Conservation (phyloP, 352 stramenopile genomes). For the Phytophthora fragariae region DNA sequence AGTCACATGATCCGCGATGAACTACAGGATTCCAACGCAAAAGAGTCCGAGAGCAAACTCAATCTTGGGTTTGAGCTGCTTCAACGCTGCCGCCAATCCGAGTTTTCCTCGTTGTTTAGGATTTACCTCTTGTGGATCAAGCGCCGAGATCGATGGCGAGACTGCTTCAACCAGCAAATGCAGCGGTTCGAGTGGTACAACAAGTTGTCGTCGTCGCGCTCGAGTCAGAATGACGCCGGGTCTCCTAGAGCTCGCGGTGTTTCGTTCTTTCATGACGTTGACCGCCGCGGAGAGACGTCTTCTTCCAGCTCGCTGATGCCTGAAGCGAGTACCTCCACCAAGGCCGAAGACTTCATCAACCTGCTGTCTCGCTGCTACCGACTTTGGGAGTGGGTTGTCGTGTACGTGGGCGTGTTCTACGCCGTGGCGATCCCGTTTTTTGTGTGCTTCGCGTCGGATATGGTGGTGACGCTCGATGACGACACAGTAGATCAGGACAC, state of each 20-base stretch:
- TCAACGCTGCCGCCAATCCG: constrained; percentile 56
- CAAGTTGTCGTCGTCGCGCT: constrained; percentile 16
- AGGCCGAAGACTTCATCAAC: constrained; percentile 64
- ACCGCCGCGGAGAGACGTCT: neutral
- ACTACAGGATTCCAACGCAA: constrained; percentile 66
- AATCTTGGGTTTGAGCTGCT: constrained; percentile 65
- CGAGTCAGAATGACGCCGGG: neutral
- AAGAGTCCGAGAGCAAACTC: constrained; percentile 64
- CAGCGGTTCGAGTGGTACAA: constrained; percentile 16
- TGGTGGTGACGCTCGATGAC: constrained; percentile 18
- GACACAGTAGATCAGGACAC: constrained; percentile 11
- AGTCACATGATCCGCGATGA: constrained; percentile 60
- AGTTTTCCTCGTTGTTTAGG: constrained; percentile 65
- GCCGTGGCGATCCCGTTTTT: constrained; percentile 66
- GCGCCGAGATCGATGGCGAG: constrained; percentile 16
- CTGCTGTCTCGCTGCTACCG: constrained; percentile 56
- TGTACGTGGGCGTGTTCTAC: constrained; percentile 64
- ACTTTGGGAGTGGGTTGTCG: constrained; percentile 63
- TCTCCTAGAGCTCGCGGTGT: neutral
- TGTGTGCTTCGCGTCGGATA: constrained; percentile 63
- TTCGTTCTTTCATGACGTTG: constrained; percentile 20
- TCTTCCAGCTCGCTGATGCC: constrained; percentile 15
- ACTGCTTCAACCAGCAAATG: constrained; percentile 12
- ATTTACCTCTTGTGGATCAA: constrained; percentile 59
- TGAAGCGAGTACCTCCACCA: constrained; percentile 21